Conservation (phyloP, 306 rosid genomes). For the Fagus crenata region DNA sequence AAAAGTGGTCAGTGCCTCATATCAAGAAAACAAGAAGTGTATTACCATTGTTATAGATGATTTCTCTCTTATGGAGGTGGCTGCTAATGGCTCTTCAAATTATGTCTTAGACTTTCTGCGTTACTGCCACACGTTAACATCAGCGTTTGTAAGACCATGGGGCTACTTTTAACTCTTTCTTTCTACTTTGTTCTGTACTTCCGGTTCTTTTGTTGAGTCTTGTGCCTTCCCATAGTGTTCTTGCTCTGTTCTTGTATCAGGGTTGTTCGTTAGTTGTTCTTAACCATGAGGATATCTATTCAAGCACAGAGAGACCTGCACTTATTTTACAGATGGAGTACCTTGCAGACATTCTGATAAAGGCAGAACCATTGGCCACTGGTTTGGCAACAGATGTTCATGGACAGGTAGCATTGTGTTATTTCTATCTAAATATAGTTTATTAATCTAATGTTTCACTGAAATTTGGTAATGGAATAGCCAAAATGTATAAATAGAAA, state of each 20-base stretch:
- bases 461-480: not conserved
- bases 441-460: not conserved
- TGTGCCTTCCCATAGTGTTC: slow-evolving; percentile 12
- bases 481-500: not conserved
- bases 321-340: slow-evolving; percentile 74
- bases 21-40: slow-evolving; percentile 46
- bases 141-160: slow-evolving; percentile 62
- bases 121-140: slow-evolving; percentile 75
- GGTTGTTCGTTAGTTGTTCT: slow-evolving; percentile 76
- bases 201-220: slow-evolving; percentile 7
- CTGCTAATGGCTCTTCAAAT: slow-evolving; percentile 72
- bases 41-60: slow-evolving; percentile 76
- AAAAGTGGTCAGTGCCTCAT: slow-evolving; percentile 44
- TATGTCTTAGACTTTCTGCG: slow-evolving; percentile 82
- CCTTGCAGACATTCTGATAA: slow-evolving; percentile 76
- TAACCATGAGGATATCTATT: slow-evolving; percentile 71
- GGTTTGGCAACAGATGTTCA: slow-evolving; percentile 96
- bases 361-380: slow-evolving; percentile 82
- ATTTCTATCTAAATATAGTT: slow-evolving; percentile 8
- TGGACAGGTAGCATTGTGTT: slow-evolving; percentile 71
- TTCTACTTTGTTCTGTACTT: not conserved
- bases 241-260: slow-evolving; percentile 43
- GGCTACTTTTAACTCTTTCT: slow-evolving; percentile 7
- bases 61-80: slow-evolving; percentile 75
- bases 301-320: slow-evolving; percentile 53